These are phyloP conservation scores for Holtermanniella nyarrowii DNA, from an alignment of 768 basidiomycete genomes.

Conservation along the genomic window DNA sequence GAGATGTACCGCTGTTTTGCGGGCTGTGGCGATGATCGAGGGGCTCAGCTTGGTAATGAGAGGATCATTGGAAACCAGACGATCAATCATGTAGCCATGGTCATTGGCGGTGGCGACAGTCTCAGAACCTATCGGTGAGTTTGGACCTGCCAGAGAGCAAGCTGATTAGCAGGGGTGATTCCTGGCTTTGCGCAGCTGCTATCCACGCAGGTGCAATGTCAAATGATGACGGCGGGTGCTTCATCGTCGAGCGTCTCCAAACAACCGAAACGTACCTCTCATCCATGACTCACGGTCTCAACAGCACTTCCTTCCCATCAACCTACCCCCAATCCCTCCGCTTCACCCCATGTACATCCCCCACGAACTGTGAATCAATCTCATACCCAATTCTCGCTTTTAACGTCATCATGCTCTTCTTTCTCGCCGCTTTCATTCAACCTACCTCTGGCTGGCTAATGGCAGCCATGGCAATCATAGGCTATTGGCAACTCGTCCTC, in stretches of 20 bases:
- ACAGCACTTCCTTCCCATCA: conserved; percentile 15
- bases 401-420: conserved; percentile 22
- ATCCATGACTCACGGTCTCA: conserved; percentile 7
- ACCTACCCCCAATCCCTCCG: conserved; percentile 15
- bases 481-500: conserved; percentile 24
- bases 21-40: conserved; percentile 17
- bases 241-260: conserved; percentile 12
- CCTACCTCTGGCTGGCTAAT: conserved; percentile 14
- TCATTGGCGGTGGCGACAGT: conserved; percentile 22
- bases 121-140: conserved; percentile 23
- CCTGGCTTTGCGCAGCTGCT: conserved; percentile 32
- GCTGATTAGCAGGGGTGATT: conserved; percentile 20
- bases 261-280: conserved; percentile 8
- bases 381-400: conserved; percentile 16
- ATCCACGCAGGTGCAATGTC: conserved; percentile 21
- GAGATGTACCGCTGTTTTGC: conserved; percentile 24
- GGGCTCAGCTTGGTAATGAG: conserved; percentile 20
- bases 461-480: conserved; percentile 16
- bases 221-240: conserved; percentile 15
- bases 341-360: neutral
- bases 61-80: conserved; percentile 20
- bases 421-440: conserved; percentile 15
- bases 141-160: neutral
- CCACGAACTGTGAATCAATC: conserved; percentile 15
- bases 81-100: conserved; percentile 14